Percentiles rank a stretch among this genome's conserved stretches.
These are phyloP conservation scores for Xylogone sp. DNA, from an alignment of 2,329 filamentous ascomycete genomes.

Conservation along the genomic window DNA sequence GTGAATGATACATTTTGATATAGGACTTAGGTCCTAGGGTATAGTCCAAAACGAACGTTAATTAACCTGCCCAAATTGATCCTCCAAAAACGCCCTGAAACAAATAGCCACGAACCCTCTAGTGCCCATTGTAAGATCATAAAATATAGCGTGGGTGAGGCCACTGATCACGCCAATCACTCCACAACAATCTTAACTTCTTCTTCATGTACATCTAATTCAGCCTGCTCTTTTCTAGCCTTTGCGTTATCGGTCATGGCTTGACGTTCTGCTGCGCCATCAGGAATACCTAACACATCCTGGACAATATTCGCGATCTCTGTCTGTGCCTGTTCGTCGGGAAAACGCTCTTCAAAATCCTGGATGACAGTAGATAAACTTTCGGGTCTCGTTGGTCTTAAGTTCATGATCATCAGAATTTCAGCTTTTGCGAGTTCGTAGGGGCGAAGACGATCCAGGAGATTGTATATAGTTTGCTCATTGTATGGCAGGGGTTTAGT, in stretches of 20 bases:
- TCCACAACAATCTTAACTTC: background rate
- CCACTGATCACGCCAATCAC: background rate
- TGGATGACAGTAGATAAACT: constrained; percentile 62
- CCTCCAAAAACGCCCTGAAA: background rate
- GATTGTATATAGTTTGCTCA: constrained; percentile 44
- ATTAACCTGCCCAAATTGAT: background rate
- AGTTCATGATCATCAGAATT: constrained; percentile 64
- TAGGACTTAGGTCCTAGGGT: background rate
- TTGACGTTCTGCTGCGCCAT: constrained; percentile 23
- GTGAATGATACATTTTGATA: background rate
- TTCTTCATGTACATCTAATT: constrained; percentile 9
- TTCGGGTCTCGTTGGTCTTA: constrained; percentile 54
- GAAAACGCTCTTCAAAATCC: constrained; percentile 59
- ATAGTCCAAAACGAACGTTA: background rate
- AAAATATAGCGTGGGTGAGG: background rate
- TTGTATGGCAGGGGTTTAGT: constrained; percentile 38
- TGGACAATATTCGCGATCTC: constrained; percentile 53
- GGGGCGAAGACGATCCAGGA: constrained; percentile 51
- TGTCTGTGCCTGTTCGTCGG: constrained; percentile 50
- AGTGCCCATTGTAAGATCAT: background rate
- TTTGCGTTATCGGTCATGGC: constrained; percentile 22
- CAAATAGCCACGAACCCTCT: background rate
- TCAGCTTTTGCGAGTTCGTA: constrained; percentile 66
- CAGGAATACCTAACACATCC: constrained; percentile 48
- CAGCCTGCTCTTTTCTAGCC: constrained; percentile 12